Base-by-base conservation (phyloP, 768 basidiomycete species). In the Xerocomus spinulosus region DNA sequence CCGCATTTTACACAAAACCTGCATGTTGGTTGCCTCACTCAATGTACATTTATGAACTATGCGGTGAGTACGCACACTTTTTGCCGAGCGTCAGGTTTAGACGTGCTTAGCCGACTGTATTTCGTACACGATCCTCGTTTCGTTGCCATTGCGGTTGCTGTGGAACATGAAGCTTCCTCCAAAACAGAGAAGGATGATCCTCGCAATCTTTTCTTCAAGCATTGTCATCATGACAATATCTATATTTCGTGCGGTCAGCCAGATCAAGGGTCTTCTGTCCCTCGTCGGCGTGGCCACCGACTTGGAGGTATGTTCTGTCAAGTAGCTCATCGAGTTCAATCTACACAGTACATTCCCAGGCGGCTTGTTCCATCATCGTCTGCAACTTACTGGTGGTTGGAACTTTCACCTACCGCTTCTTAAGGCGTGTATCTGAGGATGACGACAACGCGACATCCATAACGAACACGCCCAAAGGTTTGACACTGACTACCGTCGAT, bases 321-420 rank as follows among this genome's bases (percentile, higher is more conserved):
- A 29, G 24, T 3, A 15, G 13, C 30, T 29, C 14, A 5, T 23
- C 12, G 18, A 17, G 15, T 35, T 40, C n/a, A 24, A 7, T 29
- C 40, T 49, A 50, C 12, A 52, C 9, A 3, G 14, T 38, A 49
- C 12, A 24, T 21, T 17, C 18, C 8, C 35, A 59, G 62, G 43
- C 43, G 3, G 59, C 56, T 20, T 44, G 26, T 24, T 50, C 48
- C 10, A 44, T 36, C 29, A 55, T 63, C 48, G 54, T 40, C 26
- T 61, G 60, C 15, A 59, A 57, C 36, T 25, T 61, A 5, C 53
- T 61, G 10, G 57, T 61, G 28, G 38, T 58, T 24, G 53, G 38
- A 28, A 61, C 55, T 5, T 41, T 49, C 21, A 5, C 51, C 18
- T 59, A 64, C 42, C 53, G 55, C 10, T 33, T 53, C 35, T 39